Percentiles rank a stretch among this genome's conserved stretches.
Conservation (phyloP, 441 rosid genomes). For the Populus hybrid region DNA sequence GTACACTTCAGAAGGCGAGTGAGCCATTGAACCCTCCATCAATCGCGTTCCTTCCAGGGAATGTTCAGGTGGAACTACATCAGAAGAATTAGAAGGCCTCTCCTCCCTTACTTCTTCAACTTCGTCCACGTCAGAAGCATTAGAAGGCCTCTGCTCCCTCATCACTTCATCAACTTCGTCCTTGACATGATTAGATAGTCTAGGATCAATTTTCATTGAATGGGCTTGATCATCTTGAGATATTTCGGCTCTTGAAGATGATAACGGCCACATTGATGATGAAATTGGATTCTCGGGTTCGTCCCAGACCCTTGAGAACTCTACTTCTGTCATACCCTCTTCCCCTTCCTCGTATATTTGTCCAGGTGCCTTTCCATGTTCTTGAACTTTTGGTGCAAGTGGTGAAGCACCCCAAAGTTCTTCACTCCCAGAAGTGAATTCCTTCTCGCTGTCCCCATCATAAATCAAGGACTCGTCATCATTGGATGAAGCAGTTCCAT, state of each 20-base stretch:
- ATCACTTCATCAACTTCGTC: neutral
- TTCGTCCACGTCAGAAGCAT: neutral
- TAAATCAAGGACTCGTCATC: slow-evolving; percentile 46
- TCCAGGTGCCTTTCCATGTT: slow-evolving; percentile 15
- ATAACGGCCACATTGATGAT: slow-evolving; percentile 19
- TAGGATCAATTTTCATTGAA: slow-evolving; percentile 9
- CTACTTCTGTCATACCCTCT: slow-evolving; percentile 15
- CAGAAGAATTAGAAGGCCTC: slow-evolving; percentile 1
- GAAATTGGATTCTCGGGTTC: slow-evolving; percentile 17
- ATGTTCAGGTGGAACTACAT: slow-evolving; percentile 13
- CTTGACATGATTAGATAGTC: slow-evolving; percentile 13
- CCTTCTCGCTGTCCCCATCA: slow-evolving; percentile 53
- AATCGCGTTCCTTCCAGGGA: slow-evolving; percentile 4
- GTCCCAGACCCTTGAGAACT: slow-evolving; percentile 13
- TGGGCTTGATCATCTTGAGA: neutral
- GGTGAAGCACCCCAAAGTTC: slow-evolving; percentile 49
- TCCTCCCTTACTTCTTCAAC: slow-evolving; percentile 11
- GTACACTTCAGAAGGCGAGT: slow-evolving; percentile 10
- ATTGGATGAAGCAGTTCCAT: slow-evolving; percentile 46
- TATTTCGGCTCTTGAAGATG: slow-evolving; percentile 27
- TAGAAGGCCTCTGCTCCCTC: neutral
- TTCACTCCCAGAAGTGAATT: slow-evolving; percentile 34
- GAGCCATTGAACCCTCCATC: slow-evolving; percentile 15
- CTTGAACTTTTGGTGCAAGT: slow-evolving; percentile 24
- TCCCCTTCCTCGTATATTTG: slow-evolving; percentile 20